These are phyloP conservation scores for Rhinocladiella similis DNA, from an alignment of 2,329 filamentous ascomycete species.

Conservation along the genomic window DNA sequence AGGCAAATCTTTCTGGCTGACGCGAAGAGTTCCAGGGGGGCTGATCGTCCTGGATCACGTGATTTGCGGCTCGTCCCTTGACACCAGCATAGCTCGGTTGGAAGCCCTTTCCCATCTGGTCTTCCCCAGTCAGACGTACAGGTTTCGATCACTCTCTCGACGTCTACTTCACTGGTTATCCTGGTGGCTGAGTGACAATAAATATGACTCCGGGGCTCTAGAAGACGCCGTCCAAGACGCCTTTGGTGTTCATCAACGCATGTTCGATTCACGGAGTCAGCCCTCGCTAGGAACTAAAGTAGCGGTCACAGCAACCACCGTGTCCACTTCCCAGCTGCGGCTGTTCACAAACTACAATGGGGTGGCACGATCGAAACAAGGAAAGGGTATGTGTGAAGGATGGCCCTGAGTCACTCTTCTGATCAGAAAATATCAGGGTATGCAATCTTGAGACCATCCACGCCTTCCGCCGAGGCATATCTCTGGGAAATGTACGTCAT, in stretches of 20 bases:
- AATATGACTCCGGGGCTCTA: slow-evolving; percentile 7
- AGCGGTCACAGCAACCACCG: slow-evolving; percentile 3
- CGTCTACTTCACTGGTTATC: not conserved
- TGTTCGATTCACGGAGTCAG: slow-evolving; percentile 2
- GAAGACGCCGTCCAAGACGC: slow-evolving; percentile 7
- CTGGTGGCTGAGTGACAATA: slow-evolving; percentile 8
- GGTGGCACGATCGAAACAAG: not conserved
- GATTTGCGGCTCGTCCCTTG: slow-evolving; percentile 4
- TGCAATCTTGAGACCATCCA: not conserved
- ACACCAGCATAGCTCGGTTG: slow-evolving; percentile 6
- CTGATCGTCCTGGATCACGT: slow-evolving; percentile 8
- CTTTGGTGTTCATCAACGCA: slow-evolving; percentile 5
- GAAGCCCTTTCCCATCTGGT: not conserved
- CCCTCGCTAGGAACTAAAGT: slow-evolving; percentile 2
- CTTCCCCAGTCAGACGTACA: not conserved
- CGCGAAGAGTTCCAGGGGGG: not conserved
- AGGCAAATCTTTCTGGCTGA: not conserved
- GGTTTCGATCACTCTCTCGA: slow-evolving; percentile 2
- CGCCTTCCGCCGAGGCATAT: not conserved
- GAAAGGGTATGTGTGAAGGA: not conserved
- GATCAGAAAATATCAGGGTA: slow-evolving; percentile 1
- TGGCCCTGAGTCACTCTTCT: not conserved
- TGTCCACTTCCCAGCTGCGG: not conserved
- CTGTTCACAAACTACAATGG: slow-evolving; percentile 12
- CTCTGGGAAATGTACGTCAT: slow-evolving; percentile 7